Evolutionary conservation across 2,329 filamentous ascomycete genomes (phyloP), one percentile per base, ranked within the genome.

Genomic region (Chalaropsis thielavioides): DNA sequence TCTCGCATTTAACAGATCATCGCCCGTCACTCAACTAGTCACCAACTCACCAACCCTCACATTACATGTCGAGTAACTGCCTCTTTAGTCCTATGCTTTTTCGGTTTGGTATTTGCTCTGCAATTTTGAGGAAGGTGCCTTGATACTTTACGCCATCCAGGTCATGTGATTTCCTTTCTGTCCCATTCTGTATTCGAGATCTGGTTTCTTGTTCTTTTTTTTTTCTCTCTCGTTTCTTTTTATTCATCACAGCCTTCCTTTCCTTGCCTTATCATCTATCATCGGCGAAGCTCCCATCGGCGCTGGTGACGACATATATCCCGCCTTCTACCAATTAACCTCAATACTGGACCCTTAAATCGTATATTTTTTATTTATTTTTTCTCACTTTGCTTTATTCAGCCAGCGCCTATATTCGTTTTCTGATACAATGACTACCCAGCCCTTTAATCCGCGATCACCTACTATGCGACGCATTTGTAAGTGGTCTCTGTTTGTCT

Each of bases 381-480:
- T 19, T 49, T 24, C 10, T 51, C 15, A 10, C 5, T 51, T 24
- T 24, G 10, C 46, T 10, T 24, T 51, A 27, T 51, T 24, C 8
- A 51, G 10, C 44, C 10, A 15, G 8, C 46, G 3, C 6, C 35
- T 0, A 51, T 27, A 22, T 0, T 27, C 19, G 11, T 27, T 58
- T 5, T 31, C 13, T 2, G 11, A 19, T 7, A 59, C 13, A 67
- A 80, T 78, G 76, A 73, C 77, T 51, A 76, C 75, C 2, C 70
- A 75, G 49, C 77, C 78, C 69, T 76, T 88, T 77, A 90, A 87
- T 74, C 83, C 86, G 70, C 91, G 90, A 73, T 91, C 87, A 68
- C 89, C 89, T 54, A 92, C 89, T 35, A 89, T 94, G 73, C 87
- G 88, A 75, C 88, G 89, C 73, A 94, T 95, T 74, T 80, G 88